Base-by-base conservation (phyloP, 345 rosid genomes). In the Psidium friedrichsthalianum region DNA sequence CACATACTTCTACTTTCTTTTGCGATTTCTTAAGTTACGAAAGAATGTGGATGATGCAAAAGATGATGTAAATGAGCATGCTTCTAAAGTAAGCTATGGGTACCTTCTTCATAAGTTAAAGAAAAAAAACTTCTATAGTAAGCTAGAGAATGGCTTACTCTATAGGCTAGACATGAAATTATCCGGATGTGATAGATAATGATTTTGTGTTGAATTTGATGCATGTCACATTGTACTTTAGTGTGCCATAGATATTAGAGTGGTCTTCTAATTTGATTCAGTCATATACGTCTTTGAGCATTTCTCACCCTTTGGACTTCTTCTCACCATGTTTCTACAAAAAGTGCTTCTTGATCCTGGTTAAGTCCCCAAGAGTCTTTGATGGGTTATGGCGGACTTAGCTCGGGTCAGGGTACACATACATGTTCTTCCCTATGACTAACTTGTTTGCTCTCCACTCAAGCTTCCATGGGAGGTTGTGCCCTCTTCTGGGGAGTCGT, bases 211-310 rank as follows among this genome's bases (percentile, higher is more conserved):
- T 51, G 16, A 16, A 16, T 51, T 51, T 51, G 54, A 51, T 51
- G 15, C 16, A 51, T 51, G 90, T 95, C 98, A 87, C 98, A 95
- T 89, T 87, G 64, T 92, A 95, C 88, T 94, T 96, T 32, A 36
- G 95, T 95, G 95, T 95, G 90, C 98, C 98, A 90, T 96, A 95
- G 86, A 92, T 92, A 85, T 95, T 95, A 86, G 90, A 92, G 83
- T 95, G 98, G 87, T 98, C 92, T 95, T 95, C 96, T 96, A 95
- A 88, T 95, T 98, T 13, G 98, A 95, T 85, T 91, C 91, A 83
- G 94, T 98, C 18, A 96, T 96, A 83, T 95, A 94, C 85, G 86
- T 89, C 91, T 95, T 95, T 3, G 95, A 94, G 89, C 98, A 95
- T 88, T 93, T 95, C 29, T 92, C 98, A 82, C 96, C 94, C 89